A percentile compares a stretch with the other conserved stretches of the same genome.
Conservation (phyloP, 257 asterid genomes). For the Agastache rugosa region DNA sequence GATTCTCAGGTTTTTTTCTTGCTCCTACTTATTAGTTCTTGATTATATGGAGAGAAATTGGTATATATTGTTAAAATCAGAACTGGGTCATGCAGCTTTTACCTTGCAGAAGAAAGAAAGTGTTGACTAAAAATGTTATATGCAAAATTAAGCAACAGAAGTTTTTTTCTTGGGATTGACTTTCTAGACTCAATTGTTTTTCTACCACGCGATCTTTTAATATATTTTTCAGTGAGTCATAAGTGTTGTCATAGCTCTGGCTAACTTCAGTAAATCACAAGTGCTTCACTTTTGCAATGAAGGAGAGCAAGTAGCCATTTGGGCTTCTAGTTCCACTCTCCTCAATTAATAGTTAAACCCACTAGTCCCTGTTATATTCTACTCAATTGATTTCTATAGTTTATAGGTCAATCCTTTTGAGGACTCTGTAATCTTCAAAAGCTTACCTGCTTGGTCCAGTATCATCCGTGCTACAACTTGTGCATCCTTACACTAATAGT, state of each 20-base stretch:
- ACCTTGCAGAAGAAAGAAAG: constrained; percentile 13
- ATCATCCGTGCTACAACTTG: not conserved
- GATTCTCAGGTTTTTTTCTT: constrained; percentile 61
- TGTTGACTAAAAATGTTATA: not conserved
- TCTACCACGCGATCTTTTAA: not conserved
- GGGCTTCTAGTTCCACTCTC: not conserved
- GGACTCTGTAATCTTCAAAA: not conserved
- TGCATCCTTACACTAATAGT: constrained; percentile 18
- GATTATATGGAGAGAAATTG: not conserved
- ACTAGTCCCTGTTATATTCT: not conserved
- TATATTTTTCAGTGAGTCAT: constrained; percentile 1
- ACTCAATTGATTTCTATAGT: not conserved
- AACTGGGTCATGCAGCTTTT: constrained; percentile 6
- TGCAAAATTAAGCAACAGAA: constrained; percentile 1
- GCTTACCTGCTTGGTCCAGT: not conserved
- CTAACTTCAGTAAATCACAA: not conserved
- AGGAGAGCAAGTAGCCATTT: constrained; percentile 12
- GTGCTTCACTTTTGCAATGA: not conserved
- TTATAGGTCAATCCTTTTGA: not conserved
- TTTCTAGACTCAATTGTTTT: constrained; percentile 14
- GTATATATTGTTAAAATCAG: not conserved
- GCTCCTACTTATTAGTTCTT: not conserved
- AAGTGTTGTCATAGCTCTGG: constrained; percentile 14
- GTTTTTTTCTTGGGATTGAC: not conserved
- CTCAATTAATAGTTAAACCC: not conserved